Evolutionary conservation across 768 basidiomycete species (phyloP).

Genomic region (Calocybe indica): DNA sequence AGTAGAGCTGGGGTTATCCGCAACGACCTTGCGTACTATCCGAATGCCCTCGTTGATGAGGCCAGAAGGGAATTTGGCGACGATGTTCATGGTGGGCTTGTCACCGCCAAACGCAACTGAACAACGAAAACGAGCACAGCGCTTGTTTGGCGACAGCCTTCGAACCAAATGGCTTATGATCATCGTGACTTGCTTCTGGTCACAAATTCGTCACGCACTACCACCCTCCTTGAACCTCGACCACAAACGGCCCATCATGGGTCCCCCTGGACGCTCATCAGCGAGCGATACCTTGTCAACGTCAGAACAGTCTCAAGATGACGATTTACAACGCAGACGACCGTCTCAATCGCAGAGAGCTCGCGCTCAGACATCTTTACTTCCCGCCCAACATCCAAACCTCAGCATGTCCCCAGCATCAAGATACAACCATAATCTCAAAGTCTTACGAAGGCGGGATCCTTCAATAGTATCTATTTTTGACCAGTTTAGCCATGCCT

Average conservation of each 20-base stretch:
- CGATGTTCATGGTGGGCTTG: conserved; percentile 3
- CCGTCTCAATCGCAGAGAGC: conserved; percentile 10
- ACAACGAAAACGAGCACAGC: neutral
- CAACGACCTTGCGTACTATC: conserved; percentile 26
- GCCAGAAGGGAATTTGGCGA: conserved; percentile 6
- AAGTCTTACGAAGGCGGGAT: conserved; percentile 72
- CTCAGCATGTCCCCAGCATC: conserved; percentile 59
- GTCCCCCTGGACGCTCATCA: conserved; percentile 18
- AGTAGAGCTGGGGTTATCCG: conserved; percentile 15
- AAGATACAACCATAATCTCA: conserved; percentile 73
- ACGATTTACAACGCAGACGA: conserved; percentile 6
- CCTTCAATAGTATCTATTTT: conserved; percentile 75
- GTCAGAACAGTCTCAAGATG: conserved; percentile 8
- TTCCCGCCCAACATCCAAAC: conserved; percentile 18
- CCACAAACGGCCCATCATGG: conserved; percentile 15
- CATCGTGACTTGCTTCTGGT: no score
- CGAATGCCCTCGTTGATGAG: conserved; percentile 12
- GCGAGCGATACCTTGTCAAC: conserved; percentile 11
- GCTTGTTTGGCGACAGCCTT: conserved; percentile 1
- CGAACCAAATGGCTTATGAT: neutral
- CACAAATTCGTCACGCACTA: neutral
- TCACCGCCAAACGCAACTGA: neutral
- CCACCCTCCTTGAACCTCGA: neutral
- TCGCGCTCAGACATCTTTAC: conserved; percentile 13
- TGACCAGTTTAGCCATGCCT: conserved; percentile 86